phyloP scores from a whole-genome alignment of 208 protist genomes.

The Acanthamoeba lenticulata region DNA sequence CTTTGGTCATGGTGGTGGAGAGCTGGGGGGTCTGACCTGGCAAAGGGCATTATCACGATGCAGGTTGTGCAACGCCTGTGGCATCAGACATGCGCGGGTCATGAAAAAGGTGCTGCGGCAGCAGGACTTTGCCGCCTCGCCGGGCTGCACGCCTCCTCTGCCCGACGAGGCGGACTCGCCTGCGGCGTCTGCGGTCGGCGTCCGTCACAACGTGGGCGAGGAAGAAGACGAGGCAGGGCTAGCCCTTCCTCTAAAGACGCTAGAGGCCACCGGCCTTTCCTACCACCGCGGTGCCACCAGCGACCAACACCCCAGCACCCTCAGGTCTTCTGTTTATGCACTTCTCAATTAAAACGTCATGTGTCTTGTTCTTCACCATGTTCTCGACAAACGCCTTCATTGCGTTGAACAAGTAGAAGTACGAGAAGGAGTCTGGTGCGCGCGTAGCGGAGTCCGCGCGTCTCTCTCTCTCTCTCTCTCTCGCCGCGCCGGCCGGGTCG shows the following conservation, averaged over 20 bases:
- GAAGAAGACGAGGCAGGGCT: not conserved
- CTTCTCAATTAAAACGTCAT: not conserved
- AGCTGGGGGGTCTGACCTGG: no score
- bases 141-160: not conserved
- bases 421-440: no score
- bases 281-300: not conserved
- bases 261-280: not conserved
- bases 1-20: no score
- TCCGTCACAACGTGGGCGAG: not conserved
- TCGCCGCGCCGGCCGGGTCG: no score
- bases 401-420: no score
- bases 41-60: no score
- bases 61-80: not conserved
- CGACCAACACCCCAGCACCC: not conserved
- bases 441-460: no score
- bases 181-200: no score
- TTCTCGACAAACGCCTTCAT: no score
- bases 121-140: not conserved
- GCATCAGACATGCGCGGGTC: not conserved
- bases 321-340: not conserved
- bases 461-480: no score
- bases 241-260: not conserved
- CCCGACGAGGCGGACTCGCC: not conserved
- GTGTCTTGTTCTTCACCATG: no score
- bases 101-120: not conserved